Base-by-base conservation (phyloP, 2,329 filamentous ascomycete species). In the Penicillium sp. region DNA sequence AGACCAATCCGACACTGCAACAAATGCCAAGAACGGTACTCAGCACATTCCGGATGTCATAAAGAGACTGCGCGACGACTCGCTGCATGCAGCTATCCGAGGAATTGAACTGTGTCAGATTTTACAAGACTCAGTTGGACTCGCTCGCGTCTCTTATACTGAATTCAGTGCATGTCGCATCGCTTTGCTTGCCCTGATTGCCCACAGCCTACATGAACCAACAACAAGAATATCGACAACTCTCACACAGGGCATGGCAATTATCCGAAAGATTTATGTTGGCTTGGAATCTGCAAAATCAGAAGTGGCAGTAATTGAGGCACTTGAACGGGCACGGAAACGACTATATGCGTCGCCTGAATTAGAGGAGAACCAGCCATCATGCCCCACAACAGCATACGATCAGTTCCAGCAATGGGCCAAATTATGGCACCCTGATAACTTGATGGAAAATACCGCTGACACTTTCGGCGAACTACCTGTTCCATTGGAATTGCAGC, bases 91-190 rank as follows among this genome's bases (percentile, higher is more conserved):
- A 2, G 79, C 79, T 7, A 62, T 79, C 37, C 70, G 73, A 40
- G 73, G 78, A 10, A 68, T 81, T 16, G 74, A 78, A 24, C 74
- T 79, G 3, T 79, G 78, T 54, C 73, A 74, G 46, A 64, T 74
- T 3, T 68, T 81, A 1, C 74, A 75, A 46, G 73, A 72, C 33
- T 74, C 71, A 3, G 75, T 77, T 24, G 79, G 79, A 8, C 74
- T 81, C 47, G 78, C 79, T 5, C 72, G 77, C 23, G 75, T 78
- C 2, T 80, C 77, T 4, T 81, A 81, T 60, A 80, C 77, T 7
- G 79, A 81, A 58, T 81, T 80, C 61, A 79, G 75, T 60, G 75
- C 78, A 5, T 80, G 78, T 51, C 77, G 79, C 29, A 78, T 77
- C 18, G 78, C 79, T 7, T 64, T 81, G n/a, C 69, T 81, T 8